These are phyloP conservation scores for Ustilago loliicola DNA, from an alignment of 1,284 basidiomycete genomes.

Conservation along the genomic window DNA sequence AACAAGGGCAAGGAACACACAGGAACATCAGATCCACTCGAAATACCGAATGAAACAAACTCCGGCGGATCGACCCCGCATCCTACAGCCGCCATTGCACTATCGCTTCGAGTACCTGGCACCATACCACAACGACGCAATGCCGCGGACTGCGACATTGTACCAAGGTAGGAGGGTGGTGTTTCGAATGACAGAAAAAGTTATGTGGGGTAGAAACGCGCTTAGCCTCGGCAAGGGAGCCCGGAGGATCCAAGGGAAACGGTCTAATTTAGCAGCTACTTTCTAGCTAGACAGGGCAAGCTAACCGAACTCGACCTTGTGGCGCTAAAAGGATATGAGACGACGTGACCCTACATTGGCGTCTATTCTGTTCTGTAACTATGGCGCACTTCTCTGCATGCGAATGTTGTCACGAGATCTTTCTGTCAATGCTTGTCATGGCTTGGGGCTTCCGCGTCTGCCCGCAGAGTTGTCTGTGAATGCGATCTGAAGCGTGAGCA, in stretches of 20 bases:
- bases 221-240: neutral
- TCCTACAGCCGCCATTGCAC: neutral
- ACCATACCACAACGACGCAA: neutral
- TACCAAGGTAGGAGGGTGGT: neutral
- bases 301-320: neutral
- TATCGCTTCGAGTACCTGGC: neutral
- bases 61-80: slow-evolving; percentile 4
- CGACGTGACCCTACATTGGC: slow-evolving; percentile 5
- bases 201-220: slow-evolving; percentile 3
- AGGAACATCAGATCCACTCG: neutral
- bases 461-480: neutral
- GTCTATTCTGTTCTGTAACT: neutral
- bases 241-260: neutral
- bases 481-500: neutral
- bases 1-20: slow-evolving; percentile 4
- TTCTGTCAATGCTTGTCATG: neutral
- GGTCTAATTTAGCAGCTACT: slow-evolving; percentile 6
- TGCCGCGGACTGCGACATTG: neutral
- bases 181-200: neutral
- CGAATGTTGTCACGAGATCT: neutral
- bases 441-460: neutral
- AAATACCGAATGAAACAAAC: neutral
- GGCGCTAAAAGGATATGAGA: neutral
- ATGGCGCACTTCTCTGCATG: neutral
- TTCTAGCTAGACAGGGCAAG: neutral